phyloP scores from a whole-genome alignment of 2,329 filamentous ascomycete genomes.

The Diaporthe batatas region DNA sequence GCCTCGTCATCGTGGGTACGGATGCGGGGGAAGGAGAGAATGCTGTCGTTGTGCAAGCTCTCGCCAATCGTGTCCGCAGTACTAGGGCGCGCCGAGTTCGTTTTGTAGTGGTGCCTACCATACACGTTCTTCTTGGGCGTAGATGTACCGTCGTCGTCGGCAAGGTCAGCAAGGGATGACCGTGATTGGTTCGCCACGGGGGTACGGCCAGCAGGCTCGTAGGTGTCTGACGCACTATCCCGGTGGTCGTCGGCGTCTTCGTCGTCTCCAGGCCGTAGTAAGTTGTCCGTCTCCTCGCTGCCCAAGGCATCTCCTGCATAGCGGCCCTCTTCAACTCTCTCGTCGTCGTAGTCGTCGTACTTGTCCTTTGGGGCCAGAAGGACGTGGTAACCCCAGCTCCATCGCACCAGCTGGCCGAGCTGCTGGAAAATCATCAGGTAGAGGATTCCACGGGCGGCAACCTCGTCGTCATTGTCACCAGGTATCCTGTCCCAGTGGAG shows the following conservation, averaged over 20 bases:
- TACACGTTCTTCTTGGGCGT: slow-evolving; percentile 51
- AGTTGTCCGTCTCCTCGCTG: slow-evolving; percentile 59
- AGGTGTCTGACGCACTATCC: slow-evolving; percentile 58
- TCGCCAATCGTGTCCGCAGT: slow-evolving; percentile 39
- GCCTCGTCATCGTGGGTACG: slow-evolving; percentile 57
- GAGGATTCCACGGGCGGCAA: slow-evolving; percentile 91
- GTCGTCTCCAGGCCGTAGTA: slow-evolving; percentile 62
- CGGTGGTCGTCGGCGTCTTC: slow-evolving; percentile 54
- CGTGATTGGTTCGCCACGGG: slow-evolving; percentile 65
- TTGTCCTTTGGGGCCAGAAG: slow-evolving; percentile 87
- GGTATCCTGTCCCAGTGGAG: slow-evolving; percentile 94
- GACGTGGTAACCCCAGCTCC: slow-evolving; percentile 98
- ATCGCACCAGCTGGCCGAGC: slow-evolving; percentile 91
- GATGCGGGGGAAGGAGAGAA: slow-evolving; percentile 74
- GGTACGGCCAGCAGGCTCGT: slow-evolving; percentile 69
- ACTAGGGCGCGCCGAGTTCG: slow-evolving; percentile 38
- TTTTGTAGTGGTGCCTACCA: slow-evolving; percentile 48
- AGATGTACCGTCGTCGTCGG: slow-evolving; percentile 22
- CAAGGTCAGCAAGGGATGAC: slow-evolving; percentile 56
- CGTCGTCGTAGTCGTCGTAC: slow-evolving; percentile 74
- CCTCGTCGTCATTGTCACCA: slow-evolving; percentile 94
- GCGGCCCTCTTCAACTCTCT: slow-evolving; percentile 69
- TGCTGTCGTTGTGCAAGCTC: slow-evolving; percentile 59
- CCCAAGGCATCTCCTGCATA: slow-evolving; percentile 63
- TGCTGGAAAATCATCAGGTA: slow-evolving; percentile 99